Evolutionary conservation across 805 yeast genomes (phyloP), one percentile per base, ranked within the genome.

Genomic region (Maudiozyma bulderi): DNA sequence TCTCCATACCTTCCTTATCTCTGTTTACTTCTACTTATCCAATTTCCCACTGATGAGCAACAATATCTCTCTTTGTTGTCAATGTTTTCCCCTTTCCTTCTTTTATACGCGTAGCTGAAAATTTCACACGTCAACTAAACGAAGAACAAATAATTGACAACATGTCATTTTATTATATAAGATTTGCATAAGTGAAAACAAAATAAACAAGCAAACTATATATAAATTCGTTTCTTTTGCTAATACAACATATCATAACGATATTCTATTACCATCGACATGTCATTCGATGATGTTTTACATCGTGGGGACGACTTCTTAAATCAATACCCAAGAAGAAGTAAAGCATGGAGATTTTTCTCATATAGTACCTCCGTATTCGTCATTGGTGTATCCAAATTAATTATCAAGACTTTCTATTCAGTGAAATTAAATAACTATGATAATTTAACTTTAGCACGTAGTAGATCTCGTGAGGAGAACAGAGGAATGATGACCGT

Each of bases 401-500:
- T 79, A 6, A 68, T 86, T 15, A 61, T 87, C 49, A 74, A 77
- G 48, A 59, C 80, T 1, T 72, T 81, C 47, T 89, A 88, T 66
- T 75, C 79, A 29, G 86, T 90, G 2, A 65, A 74, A 40, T 69
- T 87, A 10, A 72, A 75, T 50, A 78, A 86, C 44, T 63, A 82
- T 10, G 84, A 85, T 5, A 78, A 75, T 52, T 68, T 91, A 14
- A 85, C 82, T 47, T 66, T 59, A 11, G 93, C 91, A 0, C 60
- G 86, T 40, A 72, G 73, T n/a, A 74, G 74, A 52, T 81, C 93
- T 0, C 67, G 82, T 44, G 55, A 57, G 1, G 91, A 89, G 57
- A 79, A 84, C 51, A 69, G 97, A 43, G 84, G 93, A 0, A 64
- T 91, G 1, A 56, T 91, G 52, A 91, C 98, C 0, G 76, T 87